Base-by-base conservation (phyloP, 2,329 filamentous ascomycete genomes). In the Dactylonectria macrodidyma region DNA sequence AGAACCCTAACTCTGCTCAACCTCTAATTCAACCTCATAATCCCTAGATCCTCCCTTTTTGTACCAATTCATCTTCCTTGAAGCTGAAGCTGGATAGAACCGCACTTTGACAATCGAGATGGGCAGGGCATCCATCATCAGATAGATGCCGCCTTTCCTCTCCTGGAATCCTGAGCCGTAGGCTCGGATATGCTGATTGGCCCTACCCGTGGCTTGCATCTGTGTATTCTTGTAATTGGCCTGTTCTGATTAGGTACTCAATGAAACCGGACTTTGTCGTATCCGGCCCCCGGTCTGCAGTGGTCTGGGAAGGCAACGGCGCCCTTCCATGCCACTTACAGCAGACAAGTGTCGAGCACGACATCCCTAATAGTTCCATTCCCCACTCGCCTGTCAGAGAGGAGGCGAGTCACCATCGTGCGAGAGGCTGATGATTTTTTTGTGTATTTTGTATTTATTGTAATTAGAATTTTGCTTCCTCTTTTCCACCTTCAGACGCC, bases 291-390 rank as follows among this genome's bases (percentile, higher is more conserved):
- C n/a, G 19, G 46, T 47, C 46, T 5, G 46, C 19, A 12, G 51
- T 54, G 51, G 51, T n/a, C n/a, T 33, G 50, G 22, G 34, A 30
- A 56, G 33, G 24, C 16, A 22, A 56, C 36, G 54, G 54, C 54
- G 54, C 54, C 54, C 59, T 61, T 61, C 57, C 41, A 51, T 57
- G 58, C 61, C 57, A 60, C 34, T 60, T 66, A 51, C 58, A 59
- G 52, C 48, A 57, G 69, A 65, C 70, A 61, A 57, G 56, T 67
- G 44, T 59, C 55, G 46, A 50, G 63, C 62, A 65, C 60, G 59
- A 71, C 59, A 56, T 68, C 59, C 63, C 71, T 44, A 68, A 73
- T 71, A 65, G 73, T 72, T 73, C 66, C 68, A 67, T 61, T 69
- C 73, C 65, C 70, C 71, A 71, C 73, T 67, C 67, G 61, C 51